These are phyloP conservation scores for Dactylonectria macrodidyma DNA, from an alignment of 2,329 filamentous ascomycete species.

Conservation along the genomic window DNA sequence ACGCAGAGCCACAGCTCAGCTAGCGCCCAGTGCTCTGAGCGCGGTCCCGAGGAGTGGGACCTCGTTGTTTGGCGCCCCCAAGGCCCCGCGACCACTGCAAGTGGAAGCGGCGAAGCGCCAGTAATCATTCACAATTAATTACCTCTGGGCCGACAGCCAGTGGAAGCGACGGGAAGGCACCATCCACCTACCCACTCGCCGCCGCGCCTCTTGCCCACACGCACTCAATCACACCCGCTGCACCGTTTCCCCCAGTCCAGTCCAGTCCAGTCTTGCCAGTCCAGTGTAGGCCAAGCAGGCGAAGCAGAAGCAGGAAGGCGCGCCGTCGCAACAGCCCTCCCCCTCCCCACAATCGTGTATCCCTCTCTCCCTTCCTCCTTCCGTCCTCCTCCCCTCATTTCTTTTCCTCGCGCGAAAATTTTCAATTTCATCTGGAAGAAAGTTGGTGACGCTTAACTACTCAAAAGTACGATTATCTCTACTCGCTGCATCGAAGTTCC, in stretches of 20 bases:
- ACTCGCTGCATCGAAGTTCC: slow-evolving; percentile 20
- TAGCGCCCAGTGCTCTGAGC: slow-evolving; percentile 8
- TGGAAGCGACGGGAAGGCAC: slow-evolving; percentile 24
- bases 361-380: slow-evolving; percentile 28
- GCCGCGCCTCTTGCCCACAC: slow-evolving; percentile 6
- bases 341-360: slow-evolving; percentile 31
- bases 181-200: slow-evolving; percentile 7
- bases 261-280: no score
- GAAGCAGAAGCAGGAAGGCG: slow-evolving; percentile 28
- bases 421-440: slow-evolving; percentile 38
- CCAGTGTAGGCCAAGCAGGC: slow-evolving; percentile 1
- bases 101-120: slow-evolving; percentile 4
- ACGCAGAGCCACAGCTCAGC: slow-evolving; percentile 4
- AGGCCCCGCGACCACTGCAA: slow-evolving; percentile 10
- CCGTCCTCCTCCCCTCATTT: slow-evolving; percentile 45
- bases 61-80: slow-evolving; percentile 1
- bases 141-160: slow-evolving; percentile 21
- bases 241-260: slow-evolving; percentile 19
- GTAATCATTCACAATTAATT: slow-evolving; percentile 14
- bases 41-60: slow-evolving; percentile 8
- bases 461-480: slow-evolving; percentile 15
- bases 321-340: slow-evolving; percentile 25
- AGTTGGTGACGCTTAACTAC: slow-evolving; percentile 24
- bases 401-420: slow-evolving; percentile 38
- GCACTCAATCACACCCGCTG: slow-evolving; percentile 21